Conservation (phyloP, 305 asterid species). For the Solanum hybrid region DNA sequence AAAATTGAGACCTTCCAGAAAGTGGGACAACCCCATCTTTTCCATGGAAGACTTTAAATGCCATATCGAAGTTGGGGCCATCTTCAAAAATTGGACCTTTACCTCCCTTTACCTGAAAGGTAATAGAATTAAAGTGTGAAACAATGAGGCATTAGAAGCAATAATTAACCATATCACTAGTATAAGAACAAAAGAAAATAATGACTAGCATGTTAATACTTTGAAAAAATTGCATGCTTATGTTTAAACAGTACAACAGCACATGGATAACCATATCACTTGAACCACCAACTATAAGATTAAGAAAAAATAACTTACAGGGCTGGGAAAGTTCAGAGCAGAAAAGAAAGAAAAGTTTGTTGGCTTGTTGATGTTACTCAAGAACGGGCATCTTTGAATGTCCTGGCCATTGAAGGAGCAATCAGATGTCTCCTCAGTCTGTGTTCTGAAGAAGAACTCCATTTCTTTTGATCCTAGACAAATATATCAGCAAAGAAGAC, state of each 20-base stretch:
- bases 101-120: slow-evolving; percentile 37
- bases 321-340: slow-evolving; percentile 35
- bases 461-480: slow-evolving; percentile 25
- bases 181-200: background rate
- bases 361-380: slow-evolving; percentile 66
- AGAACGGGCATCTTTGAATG: slow-evolving; percentile 63
- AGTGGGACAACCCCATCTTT: slow-evolving; percentile 76
- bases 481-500: slow-evolving; percentile 26
- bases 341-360: slow-evolving; percentile 62
- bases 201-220: background rate
- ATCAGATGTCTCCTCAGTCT: slow-evolving; percentile 38
- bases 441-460: slow-evolving; percentile 47
- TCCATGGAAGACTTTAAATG: slow-evolving; percentile 78
- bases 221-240: background rate
- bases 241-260: background rate
- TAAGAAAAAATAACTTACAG: slow-evolving; percentile 35
- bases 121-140: slow-evolving; percentile 1
- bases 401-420: slow-evolving; percentile 43
- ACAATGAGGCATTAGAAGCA: background rate
- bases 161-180: background rate
- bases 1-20: slow-evolving; percentile 19
- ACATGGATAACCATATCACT: background rate
- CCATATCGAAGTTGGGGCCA: slow-evolving; percentile 65
- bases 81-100: slow-evolving; percentile 86
- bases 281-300: background rate